Conservation (phyloP, 2,329 filamentous ascomycete genomes). For the Nigrograna mackinnonii region DNA sequence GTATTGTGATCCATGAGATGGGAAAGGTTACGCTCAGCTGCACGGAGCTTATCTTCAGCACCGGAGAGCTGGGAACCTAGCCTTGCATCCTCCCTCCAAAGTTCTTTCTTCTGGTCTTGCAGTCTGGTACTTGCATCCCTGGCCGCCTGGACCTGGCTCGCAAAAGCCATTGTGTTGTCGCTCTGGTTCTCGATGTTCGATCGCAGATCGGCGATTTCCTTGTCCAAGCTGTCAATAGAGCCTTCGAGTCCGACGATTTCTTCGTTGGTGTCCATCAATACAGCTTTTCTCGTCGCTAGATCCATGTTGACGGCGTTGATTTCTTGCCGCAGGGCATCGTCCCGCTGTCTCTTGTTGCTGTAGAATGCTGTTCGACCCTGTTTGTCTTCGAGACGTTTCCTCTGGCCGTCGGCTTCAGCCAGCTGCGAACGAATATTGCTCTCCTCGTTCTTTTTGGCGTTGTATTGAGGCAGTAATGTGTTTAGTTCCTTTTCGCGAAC, state of each 20-base stretch:
- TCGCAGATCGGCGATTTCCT: constrained; percentile 71
- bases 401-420: constrained; percentile 73
- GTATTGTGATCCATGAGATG: constrained; percentile 90
- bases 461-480: constrained; percentile 76
- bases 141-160: constrained; percentile 74
- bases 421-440: constrained; percentile 70
- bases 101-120: constrained; percentile 81
- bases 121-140: constrained; percentile 79
- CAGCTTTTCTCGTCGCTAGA: constrained; percentile 79
- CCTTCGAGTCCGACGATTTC: constrained; percentile 74
- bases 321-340: constrained; percentile 78
- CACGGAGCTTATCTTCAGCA: constrained; percentile 74
- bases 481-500: constrained; percentile 77
- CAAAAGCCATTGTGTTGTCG: constrained; percentile 71
- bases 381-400: constrained; percentile 85
- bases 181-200: constrained; percentile 78
- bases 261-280: constrained; percentile 81
- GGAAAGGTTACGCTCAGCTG: constrained; percentile 75
- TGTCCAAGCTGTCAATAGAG: constrained; percentile 73
- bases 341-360: constrained; percentile 83
- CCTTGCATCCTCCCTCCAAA: constrained; percentile 88
- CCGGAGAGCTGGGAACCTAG: constrained; percentile 77
- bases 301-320: constrained; percentile 79
- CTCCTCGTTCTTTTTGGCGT: constrained; percentile 73
- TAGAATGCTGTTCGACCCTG: constrained; percentile 89